Conservation (phyloP, 371 early-diverging fungal genomes). For the Mucor circinelloides region DNA sequence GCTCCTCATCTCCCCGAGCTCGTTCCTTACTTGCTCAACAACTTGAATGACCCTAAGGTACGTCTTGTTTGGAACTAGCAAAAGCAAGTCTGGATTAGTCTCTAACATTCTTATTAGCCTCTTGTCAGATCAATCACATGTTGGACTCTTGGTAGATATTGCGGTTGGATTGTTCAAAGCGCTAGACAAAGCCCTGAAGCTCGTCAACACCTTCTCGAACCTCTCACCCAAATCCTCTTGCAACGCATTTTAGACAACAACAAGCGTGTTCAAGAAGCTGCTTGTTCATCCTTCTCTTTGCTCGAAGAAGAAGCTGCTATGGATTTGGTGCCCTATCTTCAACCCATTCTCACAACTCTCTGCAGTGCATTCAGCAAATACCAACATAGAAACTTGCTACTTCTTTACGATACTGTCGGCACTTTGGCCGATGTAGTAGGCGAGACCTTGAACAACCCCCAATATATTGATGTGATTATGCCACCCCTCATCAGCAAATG, state of each 20-base stretch:
- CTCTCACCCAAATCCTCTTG: slow-evolving; percentile 76
- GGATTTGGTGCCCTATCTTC: slow-evolving; percentile 79
- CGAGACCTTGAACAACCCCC: slow-evolving; percentile 70
- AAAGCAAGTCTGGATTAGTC: too few relatives aligned
- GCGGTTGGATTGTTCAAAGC: slow-evolving; percentile 69
- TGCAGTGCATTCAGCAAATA: slow-evolving; percentile 80
- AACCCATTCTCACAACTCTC: slow-evolving; percentile 79
- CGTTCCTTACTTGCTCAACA: slow-evolving; percentile 81
- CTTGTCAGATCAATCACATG: slow-evolving; percentile 96
- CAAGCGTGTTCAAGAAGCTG: slow-evolving; percentile 95
- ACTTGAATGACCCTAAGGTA: slow-evolving; percentile 81
- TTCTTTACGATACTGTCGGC: slow-evolving; percentile 93
- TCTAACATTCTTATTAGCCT: slow-evolving; percentile 52
- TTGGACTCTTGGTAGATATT: slow-evolving; percentile 95
- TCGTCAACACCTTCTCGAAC: slow-evolving; percentile 72
- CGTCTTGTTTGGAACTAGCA: background rate
- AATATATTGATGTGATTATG: slow-evolving; percentile 80
- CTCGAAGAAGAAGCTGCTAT: slow-evolving; percentile 86
- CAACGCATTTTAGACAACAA: slow-evolving; percentile 84
- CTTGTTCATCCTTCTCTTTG: slow-evolving; percentile 90
- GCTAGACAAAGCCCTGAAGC: slow-evolving; percentile 61
- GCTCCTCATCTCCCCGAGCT: slow-evolving; percentile 86
- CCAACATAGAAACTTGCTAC: slow-evolving; percentile 88
- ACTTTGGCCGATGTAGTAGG: slow-evolving; percentile 93
- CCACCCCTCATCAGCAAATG: slow-evolving; percentile 83